Evolutionary conservation across 352 stramenopile genomes (phyloP).

Genomic region (Phytophthora chlamydospora): DNA sequence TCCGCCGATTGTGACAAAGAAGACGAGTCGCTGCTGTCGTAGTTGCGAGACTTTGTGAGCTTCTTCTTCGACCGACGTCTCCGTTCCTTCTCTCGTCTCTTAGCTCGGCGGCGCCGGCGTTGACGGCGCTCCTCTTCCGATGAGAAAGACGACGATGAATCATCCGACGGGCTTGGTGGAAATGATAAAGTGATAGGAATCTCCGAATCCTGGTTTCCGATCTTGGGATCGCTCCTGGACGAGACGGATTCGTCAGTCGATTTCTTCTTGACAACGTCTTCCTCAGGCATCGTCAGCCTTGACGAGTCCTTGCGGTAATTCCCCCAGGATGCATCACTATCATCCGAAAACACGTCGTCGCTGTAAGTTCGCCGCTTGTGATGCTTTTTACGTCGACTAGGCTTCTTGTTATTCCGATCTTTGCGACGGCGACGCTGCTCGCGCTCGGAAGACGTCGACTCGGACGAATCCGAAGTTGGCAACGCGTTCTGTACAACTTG

Average conservation of each 20-base stretch:
- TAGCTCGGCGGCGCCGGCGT: constrained; percentile 17
- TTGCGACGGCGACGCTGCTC: constrained; percentile 19
- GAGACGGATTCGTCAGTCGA: constrained; percentile 7
- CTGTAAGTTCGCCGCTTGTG: constrained; percentile 8
- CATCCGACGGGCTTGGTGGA: constrained; percentile 12
- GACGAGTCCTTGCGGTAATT: constrained; percentile 9
- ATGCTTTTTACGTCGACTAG: constrained; percentile 14
- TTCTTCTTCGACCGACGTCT: constrained; percentile 21
- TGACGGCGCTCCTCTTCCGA: constrained; percentile 23
- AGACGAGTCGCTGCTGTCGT: constrained; percentile 32
- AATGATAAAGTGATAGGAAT: constrained; percentile 17
- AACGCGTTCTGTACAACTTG: constrained; percentile 45
- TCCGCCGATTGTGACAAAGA: neutral
- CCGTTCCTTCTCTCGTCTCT: constrained; percentile 18
- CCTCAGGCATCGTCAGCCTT: neutral
- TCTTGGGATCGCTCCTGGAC: constrained; percentile 16
- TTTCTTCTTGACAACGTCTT: constrained; percentile 2
- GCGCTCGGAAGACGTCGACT: constrained; percentile 37
- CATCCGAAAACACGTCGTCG: constrained; percentile 18
- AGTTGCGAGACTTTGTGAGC: constrained; percentile 15
- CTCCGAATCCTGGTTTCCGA: constrained; percentile 6
- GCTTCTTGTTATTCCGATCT: constrained; percentile 7
- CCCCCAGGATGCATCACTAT: constrained; percentile 5
- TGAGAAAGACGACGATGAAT: constrained; percentile 6
- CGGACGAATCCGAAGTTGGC: constrained; percentile 43